Evolutionary conservation across 2,329 filamentous ascomycete species (phyloP), one percentile per base, ranked within the genome.

Genomic region (Pestalotiopsis sp.): DNA sequence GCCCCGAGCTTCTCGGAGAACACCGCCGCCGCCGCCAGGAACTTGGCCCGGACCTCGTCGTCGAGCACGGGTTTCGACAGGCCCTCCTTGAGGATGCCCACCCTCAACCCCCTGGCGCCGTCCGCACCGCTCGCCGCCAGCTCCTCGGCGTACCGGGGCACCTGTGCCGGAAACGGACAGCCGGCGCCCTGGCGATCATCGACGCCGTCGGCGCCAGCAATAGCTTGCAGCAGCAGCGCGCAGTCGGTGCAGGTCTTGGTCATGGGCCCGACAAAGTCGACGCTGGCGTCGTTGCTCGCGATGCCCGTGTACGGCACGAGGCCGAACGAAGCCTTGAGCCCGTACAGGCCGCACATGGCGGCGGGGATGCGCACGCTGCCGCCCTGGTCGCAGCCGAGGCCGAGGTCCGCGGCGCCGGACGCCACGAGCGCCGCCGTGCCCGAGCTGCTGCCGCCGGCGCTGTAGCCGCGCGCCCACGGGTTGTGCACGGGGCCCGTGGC

Each of bases 401-500:
- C 78, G 31, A 79, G 71, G 39, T 79, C 78, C 3, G 75, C 77
- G 4, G 72, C 73, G 2, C 75, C 76, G 5, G 72, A 73, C 1
- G 79, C 81, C 2, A 87, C 83, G 12, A 87, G 77, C 5, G 80
- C 80, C 9, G 76, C 81, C 13, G 78, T 78, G 4, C 84, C 84
- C 13, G 79, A 83, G 49, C 81, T 83, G 69, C 82, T 84, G n/a
- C 85, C 84, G n/a, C 84, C 84, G 45, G 80, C 79, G 3, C 80
- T 82, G 70, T 83, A 85, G 2, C 83, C 83, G 23, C 75, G 70
- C 0, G 82, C 83, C 67, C 80, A 82, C 0, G 84, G 84, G 67
- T 86, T 85, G 68, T 85, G 80, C 4, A 86, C 83, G 2, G 80
- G 78, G 0, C 84, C 84, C 4, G 80, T 82, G n/a, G 82, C 79